A percentile compares a stretch with the other conserved stretches of the same genome.
These are phyloP conservation scores for Diaporthe caulivora DNA, from an alignment of 2,329 filamentous ascomycete genomes.

Conservation along the genomic window DNA sequence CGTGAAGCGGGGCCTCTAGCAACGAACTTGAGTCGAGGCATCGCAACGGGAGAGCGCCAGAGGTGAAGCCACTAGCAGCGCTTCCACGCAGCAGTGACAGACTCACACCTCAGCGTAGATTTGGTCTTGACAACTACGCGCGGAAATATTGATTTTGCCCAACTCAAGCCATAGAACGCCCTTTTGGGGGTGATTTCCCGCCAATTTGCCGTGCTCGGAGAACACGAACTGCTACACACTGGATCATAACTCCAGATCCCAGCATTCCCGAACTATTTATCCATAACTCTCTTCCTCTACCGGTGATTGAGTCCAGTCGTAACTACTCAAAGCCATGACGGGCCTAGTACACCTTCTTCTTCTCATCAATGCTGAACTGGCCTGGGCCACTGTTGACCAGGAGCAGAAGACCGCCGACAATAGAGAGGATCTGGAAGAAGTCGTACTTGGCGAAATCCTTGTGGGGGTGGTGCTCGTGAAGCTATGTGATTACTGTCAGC, in stretches of 20 bases:
- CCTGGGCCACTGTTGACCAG: constrained; percentile 99
- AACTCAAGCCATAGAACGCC: constrained; percentile 37
- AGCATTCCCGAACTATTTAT: constrained; percentile 28
- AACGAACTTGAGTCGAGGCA: background rate
- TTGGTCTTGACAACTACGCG: constrained; percentile 13
- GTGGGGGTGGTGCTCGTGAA: constrained; percentile 97
- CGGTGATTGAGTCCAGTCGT: background rate
- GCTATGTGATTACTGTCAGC: constrained; percentile 63
- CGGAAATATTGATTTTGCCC: constrained; percentile 23
- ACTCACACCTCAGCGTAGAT: constrained; percentile 16
- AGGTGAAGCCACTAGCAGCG: background rate
- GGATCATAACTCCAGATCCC: constrained; percentile 18
- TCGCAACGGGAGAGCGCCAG: background rate
- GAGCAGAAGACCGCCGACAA: constrained; percentile 94
- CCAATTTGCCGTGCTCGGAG: constrained; percentile 18
- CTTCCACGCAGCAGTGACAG: background rate
- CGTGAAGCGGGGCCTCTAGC: background rate
- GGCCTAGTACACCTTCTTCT: constrained; percentile 98
- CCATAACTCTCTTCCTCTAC: background rate
- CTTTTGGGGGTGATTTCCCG: constrained; percentile 25
- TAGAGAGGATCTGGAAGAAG: constrained; percentile 99
- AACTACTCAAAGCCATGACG: background rate
- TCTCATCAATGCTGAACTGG: constrained; percentile 98
- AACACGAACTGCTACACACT: constrained; percentile 21
- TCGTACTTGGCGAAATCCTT: constrained; percentile 99